Percentiles rank a stretch among this genome's conserved stretches.
These are phyloP conservation scores for Boletus semigastroideus DNA, from an alignment of 1,284 basidiomycete species.

Conservation along the genomic window DNA sequence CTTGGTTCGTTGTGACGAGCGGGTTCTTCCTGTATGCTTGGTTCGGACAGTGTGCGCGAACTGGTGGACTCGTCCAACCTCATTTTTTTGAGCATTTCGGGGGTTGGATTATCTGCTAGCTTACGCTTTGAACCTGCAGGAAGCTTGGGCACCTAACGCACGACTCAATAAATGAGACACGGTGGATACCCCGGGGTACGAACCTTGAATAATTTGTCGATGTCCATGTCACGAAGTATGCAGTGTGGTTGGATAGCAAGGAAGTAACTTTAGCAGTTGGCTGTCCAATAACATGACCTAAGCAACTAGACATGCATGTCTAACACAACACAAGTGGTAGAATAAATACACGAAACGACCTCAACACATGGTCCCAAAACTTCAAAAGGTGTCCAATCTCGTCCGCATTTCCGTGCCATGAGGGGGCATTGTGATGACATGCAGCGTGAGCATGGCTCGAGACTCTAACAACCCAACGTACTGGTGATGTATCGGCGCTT, in stretches of 20 bases:
- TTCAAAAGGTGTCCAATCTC: constrained; percentile 8
- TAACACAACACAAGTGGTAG: constrained; percentile 8
- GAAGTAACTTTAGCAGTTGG: too few species aligned
- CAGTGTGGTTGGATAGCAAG: neutral
- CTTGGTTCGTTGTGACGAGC: constrained; percentile 17
- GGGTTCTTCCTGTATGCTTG: constrained; percentile 23
- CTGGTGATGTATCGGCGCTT: constrained; percentile 16
- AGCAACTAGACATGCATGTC: constrained; percentile 6
- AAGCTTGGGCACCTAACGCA: constrained; percentile 64
- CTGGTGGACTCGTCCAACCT: constrained; percentile 45
- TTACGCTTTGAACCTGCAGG: constrained; percentile 71
- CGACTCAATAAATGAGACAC: constrained; percentile 2
- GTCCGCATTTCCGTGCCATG: constrained; percentile 5
- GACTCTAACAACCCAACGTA: constrained; percentile 27
- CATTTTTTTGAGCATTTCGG: constrained; percentile 80
- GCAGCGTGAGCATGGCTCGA: constrained; percentile 22
- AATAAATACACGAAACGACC: neutral
- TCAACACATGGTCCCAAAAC: neutral
- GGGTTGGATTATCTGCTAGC: constrained; percentile 79
- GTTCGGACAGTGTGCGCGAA: constrained; percentile 5
- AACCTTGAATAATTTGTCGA: constrained; percentile 83
- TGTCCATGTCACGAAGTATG: constrained; percentile 55
- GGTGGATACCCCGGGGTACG: constrained; percentile 10
- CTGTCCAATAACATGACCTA: constrained; percentile 15
- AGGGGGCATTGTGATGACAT: constrained; percentile 8